Conservation (phyloP, 2,329 filamentous ascomycete genomes). For the Sporothrix dimorphospora region DNA sequence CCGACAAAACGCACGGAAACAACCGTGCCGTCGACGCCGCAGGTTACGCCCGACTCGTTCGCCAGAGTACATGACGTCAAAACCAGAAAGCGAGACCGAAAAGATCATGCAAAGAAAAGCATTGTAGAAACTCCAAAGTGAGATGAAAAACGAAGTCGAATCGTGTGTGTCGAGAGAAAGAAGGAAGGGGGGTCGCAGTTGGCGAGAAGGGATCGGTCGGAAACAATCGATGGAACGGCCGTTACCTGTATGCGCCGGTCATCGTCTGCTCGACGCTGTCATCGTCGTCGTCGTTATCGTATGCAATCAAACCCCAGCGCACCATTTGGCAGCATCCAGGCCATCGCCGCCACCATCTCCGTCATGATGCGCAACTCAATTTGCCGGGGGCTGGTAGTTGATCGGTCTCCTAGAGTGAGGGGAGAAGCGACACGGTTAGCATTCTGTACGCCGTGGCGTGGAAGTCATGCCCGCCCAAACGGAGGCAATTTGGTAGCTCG, state of each 20-base stretch:
- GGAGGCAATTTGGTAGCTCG: neutral
- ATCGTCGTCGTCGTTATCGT: slow-evolving; percentile 24
- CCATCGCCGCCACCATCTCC: neutral
- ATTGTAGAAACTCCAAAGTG: slow-evolving; percentile 1
- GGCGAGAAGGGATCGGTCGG: neutral
- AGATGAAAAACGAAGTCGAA: neutral
- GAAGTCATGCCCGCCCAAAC: neutral
- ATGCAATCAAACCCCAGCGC: neutral
- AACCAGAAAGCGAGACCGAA: neutral
- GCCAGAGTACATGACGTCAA: neutral
- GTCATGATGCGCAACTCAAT: neutral
- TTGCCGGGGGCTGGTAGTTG: slow-evolving; percentile 73
- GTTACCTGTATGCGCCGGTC: neutral
- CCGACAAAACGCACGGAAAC: neutral
- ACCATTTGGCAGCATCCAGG: neutral
- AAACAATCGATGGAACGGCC: neutral
- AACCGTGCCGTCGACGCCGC: neutral
- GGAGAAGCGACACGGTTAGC: slow-evolving; percentile 11
- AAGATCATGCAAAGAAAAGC: slow-evolving; percentile 1
- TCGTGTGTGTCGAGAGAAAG: neutral
- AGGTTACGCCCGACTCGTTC: neutral
- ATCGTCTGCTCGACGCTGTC: slow-evolving; percentile 11
- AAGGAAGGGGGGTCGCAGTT: too few species aligned
- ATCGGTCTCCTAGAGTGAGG: slow-evolving; percentile 68
- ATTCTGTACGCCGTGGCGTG: neutral